Base-by-base conservation (phyloP, 176 grass and related monocot species). In the Zoysia pacifica region DNA sequence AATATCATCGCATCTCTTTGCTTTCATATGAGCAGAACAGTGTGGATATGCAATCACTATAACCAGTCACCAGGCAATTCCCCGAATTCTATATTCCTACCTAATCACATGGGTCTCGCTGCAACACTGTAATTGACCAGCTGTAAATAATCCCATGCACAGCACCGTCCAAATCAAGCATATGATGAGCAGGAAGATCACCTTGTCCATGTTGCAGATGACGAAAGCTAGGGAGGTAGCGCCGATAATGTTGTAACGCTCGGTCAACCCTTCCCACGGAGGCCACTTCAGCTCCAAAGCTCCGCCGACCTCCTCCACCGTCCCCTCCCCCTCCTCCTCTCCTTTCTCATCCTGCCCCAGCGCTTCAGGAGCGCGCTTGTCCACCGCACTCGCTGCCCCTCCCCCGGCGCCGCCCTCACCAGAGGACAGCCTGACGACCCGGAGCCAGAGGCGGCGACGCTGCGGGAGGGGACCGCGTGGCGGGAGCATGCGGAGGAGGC, bases 131-230 rank as follows among this genome's bases (percentile, higher is more conserved):
- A 60, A 69, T 40, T 42, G 37, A 11, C 16, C 36, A 37, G 11
- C 12, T 51, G 56, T 51, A 39, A 51, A 48, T 63, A 61, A 72
- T 51, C 68, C 79, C 35, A 8, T 28, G 69, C 45, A 59, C 49
- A 28, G n/a, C 50, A 54, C 63, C n/a, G 46, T 61, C 44, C 7
- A 44, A 3, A 6, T 42, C 15, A 52, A 51, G 63, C 48, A 73
- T 41, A 55, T 36, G 48, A 28, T 28, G 28, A 28, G 38, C 14
- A 48, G 11, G 68, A 72, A 41, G 20, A 19, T 52, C 47, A 97
- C 95, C 92, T 98, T 98, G 81, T 98, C 96, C 96, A 98, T 98
- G 79, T 98, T 98, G 84, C 96, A 94, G 74, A 98, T 82, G 49
- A 98, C 96, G 81, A 98, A 98, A 6, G 96, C 96, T 58, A 98